A percentile compares a stretch with the other conserved stretches of the same genome.
Evolutionary conservation across 257 asterid genomes (phyloP).

Genomic region (Jasminum sambac): DNA sequence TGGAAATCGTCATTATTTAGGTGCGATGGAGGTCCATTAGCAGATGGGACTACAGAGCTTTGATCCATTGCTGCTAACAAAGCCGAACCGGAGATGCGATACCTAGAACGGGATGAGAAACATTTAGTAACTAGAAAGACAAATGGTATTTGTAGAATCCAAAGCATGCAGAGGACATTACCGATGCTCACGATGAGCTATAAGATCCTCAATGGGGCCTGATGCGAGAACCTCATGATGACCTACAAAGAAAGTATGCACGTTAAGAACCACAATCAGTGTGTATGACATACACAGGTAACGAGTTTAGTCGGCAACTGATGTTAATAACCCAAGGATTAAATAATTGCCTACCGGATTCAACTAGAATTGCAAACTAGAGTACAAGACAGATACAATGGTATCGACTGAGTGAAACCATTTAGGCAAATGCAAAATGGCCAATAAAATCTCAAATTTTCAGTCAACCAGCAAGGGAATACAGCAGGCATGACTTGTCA

Average conservation of each 20-base stretch:
- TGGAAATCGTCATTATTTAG: slow-evolving; percentile 55
- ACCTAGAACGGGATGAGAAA: slow-evolving; percentile 53
- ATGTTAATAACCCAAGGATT: slow-evolving; percentile 10
- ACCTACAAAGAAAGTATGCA: slow-evolving; percentile 44
- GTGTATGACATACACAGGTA: not conserved
- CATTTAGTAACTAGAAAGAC: slow-evolving; percentile 15
- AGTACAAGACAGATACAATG: not conserved
- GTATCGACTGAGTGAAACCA: not conserved
- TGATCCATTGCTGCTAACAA: slow-evolving; percentile 95
- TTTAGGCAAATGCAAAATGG: not conserved
- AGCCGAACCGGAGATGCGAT: slow-evolving; percentile 96
- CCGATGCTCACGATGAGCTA: slow-evolving; percentile 99
- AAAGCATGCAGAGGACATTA: slow-evolving; percentile 29
- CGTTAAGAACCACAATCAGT: slow-evolving; percentile 20
- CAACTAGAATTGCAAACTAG: slow-evolving; percentile 1
- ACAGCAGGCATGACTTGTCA: not conserved
- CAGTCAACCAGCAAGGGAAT: not conserved
- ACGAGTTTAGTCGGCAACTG: not conserved
- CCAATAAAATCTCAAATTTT: not conserved
- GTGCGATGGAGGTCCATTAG: slow-evolving; percentile 49
- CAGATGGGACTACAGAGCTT: slow-evolving; percentile 62
- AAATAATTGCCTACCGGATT: slow-evolving; percentile 15
- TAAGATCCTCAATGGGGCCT: slow-evolving; percentile 99
- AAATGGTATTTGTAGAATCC: slow-evolving; percentile 19
- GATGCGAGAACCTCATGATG: slow-evolving; percentile 98